Evolutionary conservation across 768 basidiomycete species (phyloP).

Genomic region (Terana coerulea): DNA sequence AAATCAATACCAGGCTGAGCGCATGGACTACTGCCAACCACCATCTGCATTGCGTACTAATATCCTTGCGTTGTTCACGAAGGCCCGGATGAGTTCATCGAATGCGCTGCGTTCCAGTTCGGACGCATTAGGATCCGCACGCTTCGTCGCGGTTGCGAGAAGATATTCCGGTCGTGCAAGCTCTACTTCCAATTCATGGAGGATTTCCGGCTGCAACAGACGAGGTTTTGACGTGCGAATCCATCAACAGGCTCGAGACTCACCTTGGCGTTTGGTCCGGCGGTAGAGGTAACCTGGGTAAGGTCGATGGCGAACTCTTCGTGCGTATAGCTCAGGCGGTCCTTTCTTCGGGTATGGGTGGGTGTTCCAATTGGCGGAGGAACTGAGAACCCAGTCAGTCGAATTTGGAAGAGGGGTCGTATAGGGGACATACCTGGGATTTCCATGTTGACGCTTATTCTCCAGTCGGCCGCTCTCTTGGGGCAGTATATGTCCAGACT

Average conservation of each 20-base stretch:
- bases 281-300: constrained; percentile 77
- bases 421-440: constrained; percentile 59
- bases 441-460: constrained; percentile 92
- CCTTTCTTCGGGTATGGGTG: constrained; percentile 69
- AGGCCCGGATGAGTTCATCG: constrained; percentile 88
- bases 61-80: constrained; percentile 92
- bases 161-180: constrained; percentile 69
- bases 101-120: constrained; percentile 73
- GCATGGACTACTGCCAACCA: constrained; percentile 19
- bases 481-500: constrained; percentile 88
- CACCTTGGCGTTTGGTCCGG: constrained; percentile 47
- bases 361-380: constrained; percentile 62
- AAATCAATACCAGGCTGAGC: too few species aligned
- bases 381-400: constrained; percentile 35
- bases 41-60: constrained; percentile 64
- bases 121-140: constrained; percentile 53
- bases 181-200: constrained; percentile 93
- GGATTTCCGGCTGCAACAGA: constrained; percentile 45
- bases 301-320: constrained; percentile 93
- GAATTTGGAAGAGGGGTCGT: background rate
- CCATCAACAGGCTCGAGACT: constrained; percentile 19
- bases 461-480: constrained; percentile 82
- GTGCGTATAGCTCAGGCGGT: constrained; percentile 90
- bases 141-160: constrained; percentile 64
- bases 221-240: background rate